Conservation (phyloP, 2,329 filamentous ascomycete genomes). For the Fusarium drepaniforme region DNA sequence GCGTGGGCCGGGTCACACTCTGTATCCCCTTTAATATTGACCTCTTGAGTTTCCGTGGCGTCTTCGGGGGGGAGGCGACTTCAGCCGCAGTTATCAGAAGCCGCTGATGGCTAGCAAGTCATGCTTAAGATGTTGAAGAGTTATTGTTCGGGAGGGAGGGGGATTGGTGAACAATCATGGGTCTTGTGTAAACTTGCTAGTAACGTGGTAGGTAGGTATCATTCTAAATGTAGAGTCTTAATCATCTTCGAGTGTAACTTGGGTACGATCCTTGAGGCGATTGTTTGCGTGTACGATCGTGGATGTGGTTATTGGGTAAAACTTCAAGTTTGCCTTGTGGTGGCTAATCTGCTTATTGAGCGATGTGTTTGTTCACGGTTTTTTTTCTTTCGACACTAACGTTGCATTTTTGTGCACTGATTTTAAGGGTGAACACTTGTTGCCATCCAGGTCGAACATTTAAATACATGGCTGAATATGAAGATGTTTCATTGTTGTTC, state of each 20-base stretch:
- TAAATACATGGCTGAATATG: neutral
- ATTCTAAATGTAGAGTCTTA: neutral
- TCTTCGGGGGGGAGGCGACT: neutral
- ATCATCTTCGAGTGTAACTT: neutral
- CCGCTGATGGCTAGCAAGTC: neutral
- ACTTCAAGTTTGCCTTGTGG: neutral
- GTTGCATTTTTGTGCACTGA: neutral
- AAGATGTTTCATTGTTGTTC: neutral
- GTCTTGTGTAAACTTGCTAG: neutral
- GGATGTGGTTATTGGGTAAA: neutral
- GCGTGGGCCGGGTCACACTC: constrained; percentile 1
- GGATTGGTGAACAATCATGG: neutral
- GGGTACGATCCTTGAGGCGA: neutral
- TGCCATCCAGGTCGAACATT: neutral
- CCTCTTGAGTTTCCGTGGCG: neutral
- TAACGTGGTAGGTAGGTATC: neutral
- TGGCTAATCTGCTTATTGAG: neutral
- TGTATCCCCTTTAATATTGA: neutral
- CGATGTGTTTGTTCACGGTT: neutral
- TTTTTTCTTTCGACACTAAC: neutral
- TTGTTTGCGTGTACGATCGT: neutral
- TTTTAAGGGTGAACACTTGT: neutral
- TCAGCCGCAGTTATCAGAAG: neutral
- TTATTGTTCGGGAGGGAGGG: neutral
- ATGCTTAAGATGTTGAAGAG: neutral